Percentiles rank a stretch among this genome's conserved stretches.
Conservation (phyloP, 495 filamentous ascomycete species). For the Apodospora peruviana region DNA sequence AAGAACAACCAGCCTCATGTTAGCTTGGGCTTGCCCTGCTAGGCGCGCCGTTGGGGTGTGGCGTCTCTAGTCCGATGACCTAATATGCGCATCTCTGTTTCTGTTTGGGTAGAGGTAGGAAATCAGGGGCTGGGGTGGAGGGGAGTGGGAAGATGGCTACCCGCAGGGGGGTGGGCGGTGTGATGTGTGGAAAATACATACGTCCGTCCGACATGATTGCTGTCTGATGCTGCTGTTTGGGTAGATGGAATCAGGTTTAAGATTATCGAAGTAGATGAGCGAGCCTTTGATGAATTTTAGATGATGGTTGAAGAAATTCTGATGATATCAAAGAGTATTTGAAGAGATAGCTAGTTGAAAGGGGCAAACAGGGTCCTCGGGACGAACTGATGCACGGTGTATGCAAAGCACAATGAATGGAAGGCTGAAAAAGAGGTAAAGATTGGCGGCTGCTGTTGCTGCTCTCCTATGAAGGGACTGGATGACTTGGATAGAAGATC, state of each 20-base stretch:
- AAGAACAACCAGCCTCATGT: constrained; percentile 7
- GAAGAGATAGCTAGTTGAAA: constrained; percentile 1
- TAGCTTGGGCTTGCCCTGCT: constrained; percentile 14
- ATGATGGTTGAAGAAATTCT: not conserved
- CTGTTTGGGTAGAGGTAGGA: not conserved
- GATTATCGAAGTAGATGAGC: not conserved
- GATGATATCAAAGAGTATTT: not conserved
- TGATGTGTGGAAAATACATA: constrained; percentile 13
- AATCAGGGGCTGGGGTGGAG: not conserved
- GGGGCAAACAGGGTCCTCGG: not conserved
- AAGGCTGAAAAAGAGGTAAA: constrained; percentile 4
- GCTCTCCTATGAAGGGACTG: constrained; percentile 2
- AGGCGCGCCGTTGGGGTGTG: not conserved
- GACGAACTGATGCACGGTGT: constrained; percentile 10
- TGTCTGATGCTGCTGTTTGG: not conserved
- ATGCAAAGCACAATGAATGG: constrained; percentile 12
- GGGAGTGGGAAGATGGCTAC: not conserved
- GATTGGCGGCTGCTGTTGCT: constrained; percentile 13
- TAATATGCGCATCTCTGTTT: not conserved
- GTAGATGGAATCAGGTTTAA: not conserved
- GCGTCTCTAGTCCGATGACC: not conserved
- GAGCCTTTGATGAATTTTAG: not conserved
- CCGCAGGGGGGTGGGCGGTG: not conserved
- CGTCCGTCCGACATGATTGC: constrained; percentile 28
- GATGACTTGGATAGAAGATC: constrained; percentile 17